Evolutionary conservation across 148 eudicot genomes (phyloP).

Genomic region (Drosera capensis): DNA sequence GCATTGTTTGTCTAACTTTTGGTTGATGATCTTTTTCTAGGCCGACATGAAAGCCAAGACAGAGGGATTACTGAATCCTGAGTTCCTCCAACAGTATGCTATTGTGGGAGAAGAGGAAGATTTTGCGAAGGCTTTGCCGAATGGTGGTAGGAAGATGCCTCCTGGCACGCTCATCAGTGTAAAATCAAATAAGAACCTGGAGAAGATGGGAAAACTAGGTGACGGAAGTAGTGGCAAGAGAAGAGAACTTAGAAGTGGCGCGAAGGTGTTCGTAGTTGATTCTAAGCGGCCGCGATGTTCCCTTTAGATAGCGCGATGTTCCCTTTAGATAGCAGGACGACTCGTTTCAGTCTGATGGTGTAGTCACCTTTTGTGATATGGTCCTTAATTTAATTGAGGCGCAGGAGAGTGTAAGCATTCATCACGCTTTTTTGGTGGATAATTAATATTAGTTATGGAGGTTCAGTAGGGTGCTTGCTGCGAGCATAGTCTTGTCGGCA

Average conservation of each 20-base stretch:
- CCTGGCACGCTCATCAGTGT: slow-evolving; percentile 52
- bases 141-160: slow-evolving; percentile 36
- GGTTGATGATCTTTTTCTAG: slow-evolving; percentile 15
- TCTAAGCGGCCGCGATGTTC: no score
- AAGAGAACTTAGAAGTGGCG: slow-evolving; percentile 45
- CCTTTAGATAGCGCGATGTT: no score
- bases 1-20: not conserved
- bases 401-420: no score
- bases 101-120: slow-evolving; percentile 45
- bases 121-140: slow-evolving; percentile 43
- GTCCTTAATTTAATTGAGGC: no score
- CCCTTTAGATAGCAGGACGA: no score
- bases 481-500: no score
- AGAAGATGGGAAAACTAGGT: slow-evolving; percentile 27
- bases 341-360: no score
- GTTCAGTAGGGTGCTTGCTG: no score
- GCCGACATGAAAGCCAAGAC: slow-evolving; percentile 47
- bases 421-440: no score
- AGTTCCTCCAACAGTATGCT: slow-evolving; percentile 45
- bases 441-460: no score
- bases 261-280: no score
- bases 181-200: slow-evolving; percentile 40
- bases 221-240: slow-evolving; percentile 35
- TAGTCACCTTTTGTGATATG: no score
- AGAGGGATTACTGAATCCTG: slow-evolving; percentile 32